Percentiles rank a stretch among this genome's conserved stretches.
Evolutionary conservation across 1,284 basidiomycete genomes (phyloP).

Genomic region (Vanrija pseudolonga): DNA sequence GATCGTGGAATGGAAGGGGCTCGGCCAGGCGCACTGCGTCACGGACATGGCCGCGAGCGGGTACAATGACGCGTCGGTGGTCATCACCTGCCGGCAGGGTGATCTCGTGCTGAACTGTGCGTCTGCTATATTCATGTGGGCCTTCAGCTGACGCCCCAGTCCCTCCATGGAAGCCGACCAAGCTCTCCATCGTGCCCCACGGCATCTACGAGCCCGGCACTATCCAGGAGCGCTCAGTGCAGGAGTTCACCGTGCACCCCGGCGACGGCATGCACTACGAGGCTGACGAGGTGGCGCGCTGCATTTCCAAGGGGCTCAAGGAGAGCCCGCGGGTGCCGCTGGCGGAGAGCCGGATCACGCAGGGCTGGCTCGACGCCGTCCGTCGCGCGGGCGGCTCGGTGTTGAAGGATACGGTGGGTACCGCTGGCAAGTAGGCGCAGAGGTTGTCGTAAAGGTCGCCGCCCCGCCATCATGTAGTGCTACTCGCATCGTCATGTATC

Average conservation of each 20-base stretch:
- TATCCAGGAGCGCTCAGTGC: slow-evolving; percentile 31
- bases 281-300: slow-evolving; percentile 68
- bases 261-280: slow-evolving; percentile 53
- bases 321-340: slow-evolving; percentile 71
- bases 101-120: slow-evolving; percentile 37
- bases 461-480: no score
- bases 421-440: slow-evolving; percentile 20
- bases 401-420: slow-evolving; percentile 31
- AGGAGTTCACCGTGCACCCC: slow-evolving; percentile 56
- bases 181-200: slow-evolving; percentile 51
- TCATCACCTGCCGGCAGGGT: slow-evolving; percentile 39
- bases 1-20: slow-evolving; percentile 62
- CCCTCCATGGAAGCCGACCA: slow-evolving; percentile 31
- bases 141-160: slow-evolving; percentile 14
- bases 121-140: slow-evolving; percentile 5
- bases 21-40: slow-evolving; percentile 32
- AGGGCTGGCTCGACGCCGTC: slow-evolving; percentile 77
- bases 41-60: slow-evolving; percentile 33
- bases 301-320: slow-evolving; percentile 68
- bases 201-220: slow-evolving; percentile 55
- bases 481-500: no score
- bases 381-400: slow-evolving; percentile 40
- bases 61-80: slow-evolving; percentile 22
- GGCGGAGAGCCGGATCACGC: slow-evolving; percentile 70
- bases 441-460: no score